Base-by-base conservation (phyloP, 441 rosid species). In the Syzygium syzygioides region DNA sequence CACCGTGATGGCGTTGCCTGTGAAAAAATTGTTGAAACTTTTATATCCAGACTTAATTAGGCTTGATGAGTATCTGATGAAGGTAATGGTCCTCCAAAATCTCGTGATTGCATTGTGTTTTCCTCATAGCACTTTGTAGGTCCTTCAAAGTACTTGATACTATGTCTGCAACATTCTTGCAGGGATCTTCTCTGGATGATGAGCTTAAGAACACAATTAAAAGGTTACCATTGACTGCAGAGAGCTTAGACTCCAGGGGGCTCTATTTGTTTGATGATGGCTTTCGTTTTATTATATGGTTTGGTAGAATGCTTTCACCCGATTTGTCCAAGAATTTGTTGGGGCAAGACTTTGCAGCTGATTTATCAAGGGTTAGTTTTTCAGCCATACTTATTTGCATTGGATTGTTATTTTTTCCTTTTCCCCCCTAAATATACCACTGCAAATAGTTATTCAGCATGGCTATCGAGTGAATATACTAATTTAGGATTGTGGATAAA, bases 1-100 rank as follows among this genome's bases (percentile, higher is more conserved):
- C 92, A 96, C 98, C 37, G 94, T 95, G 96, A 96, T 97, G 99
- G 96, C 99, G 48, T 91, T 98, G 87, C 98, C 99, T 85, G 98
- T 95, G 64, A 95, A 96, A 90, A 96, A 92, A 86, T 92, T 98
- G 92, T 89, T 98, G 94, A 96, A 98, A 92, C 95, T 95, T 84
- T 92, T 98, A 76, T 98, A 98, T 91, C 99, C 99, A 85, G 92
- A 90, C 94, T 93, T 98, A 93, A 89, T 95, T 90, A 96, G 98
- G 88, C 91, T 97, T 86, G 99, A 98, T 90, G 98, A 96, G 89
- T 93, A 92, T 94, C 96, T 98, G 64, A 87, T 93, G 83, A 94
- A 96, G 99, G 99, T 96, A 86, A 90, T 62, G 56, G 28, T 17
- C 48, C 86, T 86, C 90, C 88, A 86, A 4, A 55, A 55, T 87